Evolutionary conservation across 805 yeast species (phyloP).

Genomic region (Sugiyamaella marilandica): DNA sequence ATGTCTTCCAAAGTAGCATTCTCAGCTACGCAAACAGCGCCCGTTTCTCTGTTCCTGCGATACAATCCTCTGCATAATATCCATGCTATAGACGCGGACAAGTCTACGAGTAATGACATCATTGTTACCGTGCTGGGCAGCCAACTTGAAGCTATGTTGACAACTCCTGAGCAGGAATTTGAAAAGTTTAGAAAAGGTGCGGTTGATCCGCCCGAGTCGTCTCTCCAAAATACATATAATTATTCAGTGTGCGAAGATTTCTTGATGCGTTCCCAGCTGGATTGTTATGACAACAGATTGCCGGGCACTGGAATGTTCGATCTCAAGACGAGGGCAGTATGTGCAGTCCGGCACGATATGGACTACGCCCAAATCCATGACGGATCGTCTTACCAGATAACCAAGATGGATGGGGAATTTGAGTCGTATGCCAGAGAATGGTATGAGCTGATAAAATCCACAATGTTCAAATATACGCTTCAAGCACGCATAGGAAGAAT

Average conservation of each 20-base stretch:
- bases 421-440: conserved; percentile 84
- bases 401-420: conserved; percentile 53
- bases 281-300: conserved; percentile 66
- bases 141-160: conserved; percentile 69
- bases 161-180: conserved; percentile 53
- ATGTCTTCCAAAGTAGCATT: conserved; percentile 33
- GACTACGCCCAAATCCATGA: conserved; percentile 52
- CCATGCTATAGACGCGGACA: conserved; percentile 68
- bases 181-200: conserved; percentile 33
- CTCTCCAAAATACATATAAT: conserved; percentile 49
- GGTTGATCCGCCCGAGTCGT: conserved; percentile 2
- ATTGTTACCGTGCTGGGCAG: conserved; percentile 73
- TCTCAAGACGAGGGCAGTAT: conserved; percentile 84
- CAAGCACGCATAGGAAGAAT: conserved; percentile 94
- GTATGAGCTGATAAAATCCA: conserved; percentile 67
- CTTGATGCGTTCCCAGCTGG: conserved; percentile 84
- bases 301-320: conserved; percentile 94
- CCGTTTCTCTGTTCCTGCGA: conserved; percentile 55
- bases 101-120: conserved; percentile 59
- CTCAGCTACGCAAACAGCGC: conserved; percentile 44
- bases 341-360: conserved; percentile 76
- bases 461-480: conserved; percentile 75
- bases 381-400: conserved; percentile 64
- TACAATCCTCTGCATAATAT: conserved; percentile 39
- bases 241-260: conserved; percentile 67